phyloP scores from a whole-genome alignment of 2,329 filamentous ascomycete species.

The Passalora sequoiae region DNA sequence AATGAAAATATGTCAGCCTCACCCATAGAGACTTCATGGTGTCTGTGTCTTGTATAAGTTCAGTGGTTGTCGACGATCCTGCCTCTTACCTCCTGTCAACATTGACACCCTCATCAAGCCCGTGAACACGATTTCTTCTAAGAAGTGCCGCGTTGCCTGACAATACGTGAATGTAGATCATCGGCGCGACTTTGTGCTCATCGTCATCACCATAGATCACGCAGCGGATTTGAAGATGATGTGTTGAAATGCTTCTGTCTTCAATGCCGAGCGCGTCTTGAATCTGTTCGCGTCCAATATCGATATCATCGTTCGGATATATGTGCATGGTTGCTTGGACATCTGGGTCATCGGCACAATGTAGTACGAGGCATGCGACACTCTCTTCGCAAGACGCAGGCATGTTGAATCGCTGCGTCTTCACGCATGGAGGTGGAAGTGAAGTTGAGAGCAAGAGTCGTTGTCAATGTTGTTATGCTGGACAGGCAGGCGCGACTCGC shows the following conservation, averaged over 20 bases:
- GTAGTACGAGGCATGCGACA: conserved; percentile 13
- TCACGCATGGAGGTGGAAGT: too few species aligned
- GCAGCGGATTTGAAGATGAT: conserved; percentile 45
- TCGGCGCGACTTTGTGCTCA: conserved; percentile 35
- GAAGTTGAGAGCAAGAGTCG: too few species aligned
- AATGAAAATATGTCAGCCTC: too few species aligned
- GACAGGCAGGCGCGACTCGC: too few species aligned
- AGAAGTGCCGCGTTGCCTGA: conserved; percentile 43
- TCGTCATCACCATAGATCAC: conserved; percentile 41
- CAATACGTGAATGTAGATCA: conserved; percentile 45
- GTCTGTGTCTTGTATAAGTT: too few species aligned
- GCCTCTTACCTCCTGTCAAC: conserved; percentile 27
- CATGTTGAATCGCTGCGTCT: conserved; percentile 20
- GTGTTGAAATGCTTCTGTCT: conserved; percentile 40
- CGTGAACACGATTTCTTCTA: conserved; percentile 23
- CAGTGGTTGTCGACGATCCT: conserved; percentile 5
- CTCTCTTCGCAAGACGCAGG: conserved; percentile 3
- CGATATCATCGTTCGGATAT: conserved; percentile 21
- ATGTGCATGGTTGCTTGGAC: conserved; percentile 2
- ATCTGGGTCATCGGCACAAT: conserved; percentile 9
- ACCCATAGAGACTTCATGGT: too few species aligned
- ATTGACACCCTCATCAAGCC: conserved; percentile 23
- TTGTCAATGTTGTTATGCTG: too few species aligned
- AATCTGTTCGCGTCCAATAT: conserved; percentile 31
- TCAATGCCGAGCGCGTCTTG: conserved; percentile 21